These are phyloP conservation scores for Alternaria burnsii DNA, from an alignment of 2,329 filamentous ascomycete genomes.

Conservation along the genomic window DNA sequence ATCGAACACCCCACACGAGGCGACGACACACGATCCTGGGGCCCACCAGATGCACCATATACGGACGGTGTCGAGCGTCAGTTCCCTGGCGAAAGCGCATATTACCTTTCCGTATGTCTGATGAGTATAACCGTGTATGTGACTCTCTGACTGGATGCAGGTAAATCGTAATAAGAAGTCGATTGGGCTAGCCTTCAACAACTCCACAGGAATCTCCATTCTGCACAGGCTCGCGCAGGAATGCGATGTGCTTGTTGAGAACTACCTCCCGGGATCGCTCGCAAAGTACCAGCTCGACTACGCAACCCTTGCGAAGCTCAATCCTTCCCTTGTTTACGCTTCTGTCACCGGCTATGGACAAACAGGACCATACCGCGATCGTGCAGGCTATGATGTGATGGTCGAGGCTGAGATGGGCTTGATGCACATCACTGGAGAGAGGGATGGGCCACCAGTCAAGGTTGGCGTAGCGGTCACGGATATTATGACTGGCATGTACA, in stretches of 20 bases:
- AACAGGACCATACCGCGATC: slow-evolving; percentile 83
- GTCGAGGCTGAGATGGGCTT: slow-evolving; percentile 97
- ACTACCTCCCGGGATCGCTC: slow-evolving; percentile 88
- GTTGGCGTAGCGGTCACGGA: slow-evolving; percentile 98
- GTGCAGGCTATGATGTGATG: slow-evolving; percentile 98
- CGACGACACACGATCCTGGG: slow-evolving; percentile 96
- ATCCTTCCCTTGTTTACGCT: slow-evolving; percentile 87
- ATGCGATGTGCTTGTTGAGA: slow-evolving; percentile 93
- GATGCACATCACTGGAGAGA: slow-evolving; percentile 95
- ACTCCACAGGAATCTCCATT: slow-evolving; percentile 81
- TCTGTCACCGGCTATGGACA: slow-evolving; percentile 97
- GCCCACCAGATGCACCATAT: slow-evolving; percentile 88
- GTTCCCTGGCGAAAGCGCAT: slow-evolving; percentile 91
- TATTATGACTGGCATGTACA: slow-evolving; percentile 92
- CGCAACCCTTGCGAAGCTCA: slow-evolving; percentile 77
- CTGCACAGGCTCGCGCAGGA: slow-evolving; percentile 82
- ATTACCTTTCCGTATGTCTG: slow-evolving; percentile 79
- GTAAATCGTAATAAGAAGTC: slow-evolving; percentile 98
- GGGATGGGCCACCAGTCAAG: slow-evolving; percentile 91
- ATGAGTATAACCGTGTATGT: too few species aligned
- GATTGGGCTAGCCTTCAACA: slow-evolving; percentile 86
- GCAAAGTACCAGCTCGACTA: slow-evolving; percentile 93
- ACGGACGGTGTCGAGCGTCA: slow-evolving; percentile 64
- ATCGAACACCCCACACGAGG: slow-evolving; percentile 91
- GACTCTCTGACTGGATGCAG: slow-evolving; percentile 54